These are phyloP conservation scores for Scedosporium apiospermum DNA, from an alignment of 2,329 filamentous ascomycete species.

Conservation along the genomic window DNA sequence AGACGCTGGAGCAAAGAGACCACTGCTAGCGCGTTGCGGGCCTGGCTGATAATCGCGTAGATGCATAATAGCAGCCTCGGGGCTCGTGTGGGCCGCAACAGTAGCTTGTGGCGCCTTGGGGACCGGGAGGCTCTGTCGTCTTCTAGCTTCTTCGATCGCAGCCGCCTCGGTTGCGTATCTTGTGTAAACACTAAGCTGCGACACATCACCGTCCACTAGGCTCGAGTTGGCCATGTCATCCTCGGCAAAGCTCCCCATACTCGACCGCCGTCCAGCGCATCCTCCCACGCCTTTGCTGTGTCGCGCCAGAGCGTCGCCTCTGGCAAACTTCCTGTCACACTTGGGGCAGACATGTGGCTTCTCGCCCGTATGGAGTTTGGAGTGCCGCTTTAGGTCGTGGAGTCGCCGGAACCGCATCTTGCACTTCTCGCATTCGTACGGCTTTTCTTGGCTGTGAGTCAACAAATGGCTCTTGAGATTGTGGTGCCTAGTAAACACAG, in stretches of 20 bases:
- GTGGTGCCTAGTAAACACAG: constrained; percentile 93
- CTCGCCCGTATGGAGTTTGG: constrained; percentile 93
- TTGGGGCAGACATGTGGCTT: constrained; percentile 91
- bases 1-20: constrained; percentile 53
- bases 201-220: constrained; percentile 41
- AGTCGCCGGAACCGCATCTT: constrained; percentile 84
- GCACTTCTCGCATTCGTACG: constrained; percentile 89
- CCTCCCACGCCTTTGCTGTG: constrained; percentile 95
- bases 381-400: constrained; percentile 92
- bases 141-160: constrained; percentile 44
- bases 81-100: constrained; percentile 36
- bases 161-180: constrained; percentile 1
- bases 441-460: constrained; percentile 97
- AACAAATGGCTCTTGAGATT: constrained; percentile 96
- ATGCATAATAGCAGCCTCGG: constrained; percentile 23
- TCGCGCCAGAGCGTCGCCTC: constrained; percentile 86
- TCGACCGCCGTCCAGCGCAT: constrained; percentile 83
- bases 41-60: constrained; percentile 35
- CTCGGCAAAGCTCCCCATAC: constrained; percentile 71
- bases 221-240: constrained; percentile 56
- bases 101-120: constrained; percentile 61
- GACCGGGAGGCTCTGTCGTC: constrained; percentile 62
- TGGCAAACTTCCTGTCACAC: constrained; percentile 88
- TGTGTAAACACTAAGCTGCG: constrained; percentile 32
- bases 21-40: constrained; percentile 34